Evolutionary conservation across 148 eudicot species (phyloP).

Genomic region (Rhododendron ovatum): DNA sequence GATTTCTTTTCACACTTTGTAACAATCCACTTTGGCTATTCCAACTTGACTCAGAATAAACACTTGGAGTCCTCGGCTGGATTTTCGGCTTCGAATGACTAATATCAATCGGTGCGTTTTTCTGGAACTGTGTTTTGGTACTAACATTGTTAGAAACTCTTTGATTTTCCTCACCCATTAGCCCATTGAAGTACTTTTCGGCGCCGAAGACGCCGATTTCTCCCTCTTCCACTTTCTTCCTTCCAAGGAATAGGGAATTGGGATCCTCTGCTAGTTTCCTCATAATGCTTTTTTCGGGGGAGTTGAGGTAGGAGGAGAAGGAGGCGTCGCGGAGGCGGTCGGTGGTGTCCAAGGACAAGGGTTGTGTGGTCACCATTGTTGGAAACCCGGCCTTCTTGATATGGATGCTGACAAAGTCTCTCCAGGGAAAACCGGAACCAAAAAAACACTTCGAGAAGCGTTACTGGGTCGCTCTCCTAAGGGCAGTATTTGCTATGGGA

Average conservation of each 20-base stretch:
- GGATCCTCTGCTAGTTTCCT: conserved; percentile 26
- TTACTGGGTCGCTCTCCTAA: no score
- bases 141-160: conserved; percentile 1
- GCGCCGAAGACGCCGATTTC: conserved; percentile 74
- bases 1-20: conserved; percentile 15
- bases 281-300: conserved; percentile 32
- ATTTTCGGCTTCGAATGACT: conserved; percentile 7
- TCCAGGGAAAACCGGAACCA: no score
- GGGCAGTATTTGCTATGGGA: conserved; percentile 4
- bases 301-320: conserved; percentile 50
- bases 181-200: conserved; percentile 59
- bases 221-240: conserved; percentile 30
- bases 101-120: conserved; percentile 9
- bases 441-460: no score
- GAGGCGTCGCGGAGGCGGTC: conserved; percentile 37
- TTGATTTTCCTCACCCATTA: conserved; percentile 16
- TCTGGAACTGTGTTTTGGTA: conserved; percentile 12
- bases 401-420: no score
- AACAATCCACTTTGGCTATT: conserved; percentile 59
- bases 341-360: not conserved
- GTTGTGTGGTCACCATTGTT: conserved; percentile 32
- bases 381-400: not conserved
- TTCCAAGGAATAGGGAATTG: conserved; percentile 8
- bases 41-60: conserved; percentile 55
- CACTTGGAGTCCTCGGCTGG: conserved; percentile 46